Percentiles rank a stretch among this genome's conserved stretches.
Conservation (phyloP, 495 filamentous ascomycete species). For the Penicillium angulare region DNA sequence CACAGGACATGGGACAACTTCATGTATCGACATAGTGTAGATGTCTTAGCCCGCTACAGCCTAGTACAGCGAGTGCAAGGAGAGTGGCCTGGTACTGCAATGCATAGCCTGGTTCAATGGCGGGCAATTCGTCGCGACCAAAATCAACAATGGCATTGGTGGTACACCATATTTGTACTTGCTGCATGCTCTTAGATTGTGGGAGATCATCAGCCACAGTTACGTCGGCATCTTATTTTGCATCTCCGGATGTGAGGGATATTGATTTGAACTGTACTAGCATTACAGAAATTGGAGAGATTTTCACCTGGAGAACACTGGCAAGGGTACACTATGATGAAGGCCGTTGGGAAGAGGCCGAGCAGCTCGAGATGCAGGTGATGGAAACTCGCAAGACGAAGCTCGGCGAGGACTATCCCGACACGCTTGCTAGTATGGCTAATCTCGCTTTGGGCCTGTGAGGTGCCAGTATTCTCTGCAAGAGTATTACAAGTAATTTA, state of each 20-base stretch:
- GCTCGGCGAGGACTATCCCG: background rate
- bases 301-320: conserved; percentile 2
- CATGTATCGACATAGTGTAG: background rate
- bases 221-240: conserved; percentile 3
- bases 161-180: conserved; percentile 4
- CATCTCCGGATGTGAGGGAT: background rate
- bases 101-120: conserved; percentile 7
- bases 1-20: conserved; percentile 5
- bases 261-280: background rate
- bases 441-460: no score
- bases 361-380: background rate
- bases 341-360: background rate
- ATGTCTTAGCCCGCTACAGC: conserved; percentile 3
- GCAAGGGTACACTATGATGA: conserved; percentile 15
- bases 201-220: background rate
- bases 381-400: background rate
- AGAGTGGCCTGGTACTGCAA: conserved; percentile 1
- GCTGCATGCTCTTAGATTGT: background rate
- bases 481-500: no score
- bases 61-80: conserved; percentile 7
- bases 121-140: conserved; percentile 2
- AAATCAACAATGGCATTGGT: background rate
- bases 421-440: background rate
- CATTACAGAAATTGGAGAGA: background rate
- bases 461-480: no score